These are phyloP conservation scores for Ustilago trichophora DNA, from an alignment of 1,284 basidiomycete species.

Conservation along the genomic window DNA sequence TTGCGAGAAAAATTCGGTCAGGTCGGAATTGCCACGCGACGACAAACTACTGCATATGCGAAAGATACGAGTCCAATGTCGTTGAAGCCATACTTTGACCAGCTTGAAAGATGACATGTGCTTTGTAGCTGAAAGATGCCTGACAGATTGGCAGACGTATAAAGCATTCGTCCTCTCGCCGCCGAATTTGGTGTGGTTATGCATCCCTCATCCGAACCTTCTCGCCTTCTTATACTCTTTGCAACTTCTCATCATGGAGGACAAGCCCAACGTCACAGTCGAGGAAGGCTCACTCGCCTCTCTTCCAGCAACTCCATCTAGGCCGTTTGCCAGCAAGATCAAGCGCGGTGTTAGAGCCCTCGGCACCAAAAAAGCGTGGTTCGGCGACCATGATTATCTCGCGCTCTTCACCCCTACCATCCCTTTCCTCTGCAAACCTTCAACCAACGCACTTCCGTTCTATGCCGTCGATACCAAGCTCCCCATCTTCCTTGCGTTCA, in stretches of 20 bases:
- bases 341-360: conserved; percentile 15
- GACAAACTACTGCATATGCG: too few species aligned
- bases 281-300: conserved; percentile 25
- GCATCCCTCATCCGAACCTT: too few species aligned
- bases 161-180: too few species aligned
- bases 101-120: too few species aligned
- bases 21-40: too few species aligned
- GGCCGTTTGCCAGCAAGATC: conserved; percentile 12
- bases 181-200: too few species aligned
- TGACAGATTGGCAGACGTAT: too few species aligned
- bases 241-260: conserved; percentile 14
- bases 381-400: conserved; percentile 34
- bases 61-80: too few species aligned
- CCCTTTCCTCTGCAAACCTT: conserved; percentile 16
- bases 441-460: conserved; percentile 15
- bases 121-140: too few species aligned
- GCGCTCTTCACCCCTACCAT: conserved; percentile 28
- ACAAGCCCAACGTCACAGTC: conserved; percentile 12
- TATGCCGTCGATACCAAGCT: conserved; percentile 22
- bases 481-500: conserved; percentile 13
- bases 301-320: conserved; percentile 8
- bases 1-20: too few species aligned
- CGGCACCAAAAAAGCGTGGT: conserved; percentile 25
- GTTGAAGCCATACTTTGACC: too few species aligned
- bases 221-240: too few species aligned